Conservation (phyloP, 1,284 basidiomycete species). For the Cutaneotrichosporon sp. region DNA sequence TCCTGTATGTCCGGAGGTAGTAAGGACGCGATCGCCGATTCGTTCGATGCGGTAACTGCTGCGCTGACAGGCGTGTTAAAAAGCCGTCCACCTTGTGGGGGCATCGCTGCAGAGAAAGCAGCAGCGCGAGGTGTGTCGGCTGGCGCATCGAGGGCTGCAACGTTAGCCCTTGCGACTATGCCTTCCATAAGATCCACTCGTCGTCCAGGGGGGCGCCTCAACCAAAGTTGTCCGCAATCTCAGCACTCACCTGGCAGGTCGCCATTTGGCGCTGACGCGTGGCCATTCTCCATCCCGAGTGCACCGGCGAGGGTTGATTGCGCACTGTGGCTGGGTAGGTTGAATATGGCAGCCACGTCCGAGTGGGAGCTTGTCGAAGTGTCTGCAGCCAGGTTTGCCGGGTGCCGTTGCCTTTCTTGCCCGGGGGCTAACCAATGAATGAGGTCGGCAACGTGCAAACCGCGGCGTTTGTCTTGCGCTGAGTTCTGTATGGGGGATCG, state of each 20-base stretch:
- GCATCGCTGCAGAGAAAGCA: background rate
- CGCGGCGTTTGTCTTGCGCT: no score
- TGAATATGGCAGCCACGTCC: no score
- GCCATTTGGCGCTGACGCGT: background rate
- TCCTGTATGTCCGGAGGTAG: constrained; percentile 12
- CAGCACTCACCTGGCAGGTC: background rate
- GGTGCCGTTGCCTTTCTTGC: no score
- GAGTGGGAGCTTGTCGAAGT: no score
- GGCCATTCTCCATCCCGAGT: constrained; percentile 2
- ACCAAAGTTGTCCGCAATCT: no score
- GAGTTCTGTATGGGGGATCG: no score
- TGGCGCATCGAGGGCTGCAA: background rate
- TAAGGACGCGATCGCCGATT: constrained; percentile 15
- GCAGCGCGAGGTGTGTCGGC: constrained; percentile 1
- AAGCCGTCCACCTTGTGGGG: background rate
- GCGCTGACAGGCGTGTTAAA: background rate
- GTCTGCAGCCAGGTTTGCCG: no score
- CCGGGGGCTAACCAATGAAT: no score
- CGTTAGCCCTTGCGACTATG: background rate
- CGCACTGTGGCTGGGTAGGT: background rate
- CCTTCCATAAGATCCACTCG: no score
- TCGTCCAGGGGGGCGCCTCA: no score
- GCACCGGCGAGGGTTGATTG: background rate
- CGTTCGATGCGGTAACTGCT: background rate
- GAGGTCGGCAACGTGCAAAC: no score